Base-by-base conservation (phyloP, 352 stramenopile species). In the Globisporangium cylindrosporum region DNA sequence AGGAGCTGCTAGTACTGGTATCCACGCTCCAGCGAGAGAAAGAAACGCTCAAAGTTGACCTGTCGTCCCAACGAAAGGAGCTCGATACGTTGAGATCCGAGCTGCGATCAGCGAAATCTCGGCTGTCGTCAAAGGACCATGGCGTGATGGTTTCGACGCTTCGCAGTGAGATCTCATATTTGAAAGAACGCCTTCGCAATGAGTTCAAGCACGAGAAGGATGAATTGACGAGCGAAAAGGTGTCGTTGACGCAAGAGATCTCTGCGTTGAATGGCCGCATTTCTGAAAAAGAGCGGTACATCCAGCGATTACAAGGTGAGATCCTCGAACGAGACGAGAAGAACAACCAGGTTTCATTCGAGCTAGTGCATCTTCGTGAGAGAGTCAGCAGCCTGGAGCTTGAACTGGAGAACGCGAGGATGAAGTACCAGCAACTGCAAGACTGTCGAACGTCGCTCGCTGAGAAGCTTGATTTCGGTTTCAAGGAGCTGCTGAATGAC, bases 201-300 rank as follows among this genome's bases (percentile, higher is more conserved):
- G 82, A 93, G 59, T 90, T 87, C 66, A 82, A 84, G 71, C 72
- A 81, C n/a, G 85, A 91, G 51, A 86, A 82, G 29, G 77, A 86
- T 10, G 71, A 62, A 9, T 41, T 93, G 36, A 71, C 71, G 49
- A 61, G 63, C 4, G 77, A 88, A 27, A 74, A 79, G 8, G 62
- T 76, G 18, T 69, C 73, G 5, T 68, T 93, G 12, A 72, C 72
- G 15, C 70, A 82, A 57, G 80, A 91, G 14, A 73, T 88, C 24
- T 67, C 66, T 4, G 22, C 74, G 25, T 46, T 93, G 51, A 73
- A 68, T 46, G 64, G 67, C 12, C 71, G 74, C 1, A 49, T 88
- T 18, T 57, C 71, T 20, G 79, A 91, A 22, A 90, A 90, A 64
- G 80, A 90, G 25, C 48, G 69, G 2, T 53, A 70, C 36, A 71